phyloP scores from a whole-genome alignment of 2,329 filamentous ascomycete species.

The Coniochaeta sp. region DNA sequence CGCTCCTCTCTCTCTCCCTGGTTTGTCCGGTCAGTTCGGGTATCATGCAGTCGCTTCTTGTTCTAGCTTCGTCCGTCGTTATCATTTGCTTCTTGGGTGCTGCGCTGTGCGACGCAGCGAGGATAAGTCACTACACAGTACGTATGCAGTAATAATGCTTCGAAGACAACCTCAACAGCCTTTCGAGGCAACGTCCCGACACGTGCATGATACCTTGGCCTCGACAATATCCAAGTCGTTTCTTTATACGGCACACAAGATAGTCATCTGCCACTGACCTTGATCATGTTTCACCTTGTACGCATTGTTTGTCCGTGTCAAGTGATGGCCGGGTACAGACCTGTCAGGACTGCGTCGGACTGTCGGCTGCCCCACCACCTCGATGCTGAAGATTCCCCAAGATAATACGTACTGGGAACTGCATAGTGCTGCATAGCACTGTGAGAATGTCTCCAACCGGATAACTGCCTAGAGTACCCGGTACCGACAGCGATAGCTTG shows the following conservation, averaged over 20 bases:
- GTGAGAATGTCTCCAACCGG: background rate
- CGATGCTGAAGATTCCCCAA: background rate
- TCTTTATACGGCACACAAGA: background rate
- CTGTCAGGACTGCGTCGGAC: no score
- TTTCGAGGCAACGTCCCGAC: background rate
- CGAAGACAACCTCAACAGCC: background rate
- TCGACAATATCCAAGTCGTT: background rate
- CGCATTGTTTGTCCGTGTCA: background rate
- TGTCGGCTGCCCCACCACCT: conserved; percentile 1
- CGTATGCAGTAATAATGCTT: no score
- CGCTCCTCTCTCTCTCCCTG: background rate
- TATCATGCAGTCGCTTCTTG: background rate
- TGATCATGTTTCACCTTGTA: conserved; percentile 1
- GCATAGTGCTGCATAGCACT: background rate
- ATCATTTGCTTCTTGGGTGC: background rate
- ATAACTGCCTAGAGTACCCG: background rate
- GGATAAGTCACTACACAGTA: no score
- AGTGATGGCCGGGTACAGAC: background rate
- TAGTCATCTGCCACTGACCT: background rate
- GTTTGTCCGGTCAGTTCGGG: background rate
- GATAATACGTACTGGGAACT: no score
- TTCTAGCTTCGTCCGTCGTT: background rate
- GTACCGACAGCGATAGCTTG: background rate
- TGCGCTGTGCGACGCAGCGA: background rate
- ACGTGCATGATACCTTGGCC: background rate